Evolutionary conservation across 83 land plant species (phyloP), one percentile per base, ranked within the genome.

Genomic region (Picea abies): DNA sequence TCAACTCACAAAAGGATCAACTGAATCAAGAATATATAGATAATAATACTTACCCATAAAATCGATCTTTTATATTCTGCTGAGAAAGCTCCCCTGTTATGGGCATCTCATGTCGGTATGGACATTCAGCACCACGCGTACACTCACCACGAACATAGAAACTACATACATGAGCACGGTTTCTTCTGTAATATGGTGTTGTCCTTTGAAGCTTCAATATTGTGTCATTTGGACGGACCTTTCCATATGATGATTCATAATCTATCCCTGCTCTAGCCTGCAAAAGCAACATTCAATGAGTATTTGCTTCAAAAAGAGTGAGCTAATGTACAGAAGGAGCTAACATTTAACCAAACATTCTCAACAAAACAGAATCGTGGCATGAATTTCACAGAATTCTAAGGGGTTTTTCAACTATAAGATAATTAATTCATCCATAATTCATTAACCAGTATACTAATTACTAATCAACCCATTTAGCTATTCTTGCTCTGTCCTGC

Each of bases 261-360:
- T 97, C 99, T 64, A 97, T 81, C 20, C 99, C 99, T 67, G 99
- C 99, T 84, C 93, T 90, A n/a, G 99, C 96, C 99, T 97, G 90
- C 56, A 90, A 77, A 39, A 71, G 76, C 20, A 20, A 73, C 58
- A 44, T 11, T 44, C 14, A 44, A 39, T 16, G 41, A 52, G 56
- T 52, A 12, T 65, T 56, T 61, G 82, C 79, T 39, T 76, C 49
- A 63, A 60, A 82, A 82, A 58, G 20, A 52, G 56, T 12, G 10
- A 52, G 14, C 56, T 10, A 52, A 52, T 11, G 0, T 10, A 52
- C 10, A 52, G 12, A 52, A 6, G 6, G 56, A 10, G 14, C 14
- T 52, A 52, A 52, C 56, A 52, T 52, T 52, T 52, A 52, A 52
- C 56, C 56, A 52, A 52, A 52, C 14, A 11, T 41, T 41, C 6